A percentile compares a stretch with the other conserved stretches of the same genome.
phyloP scores from a whole-genome alignment of 805 yeast genomes.

The Saccharomycopsis capsularis region DNA sequence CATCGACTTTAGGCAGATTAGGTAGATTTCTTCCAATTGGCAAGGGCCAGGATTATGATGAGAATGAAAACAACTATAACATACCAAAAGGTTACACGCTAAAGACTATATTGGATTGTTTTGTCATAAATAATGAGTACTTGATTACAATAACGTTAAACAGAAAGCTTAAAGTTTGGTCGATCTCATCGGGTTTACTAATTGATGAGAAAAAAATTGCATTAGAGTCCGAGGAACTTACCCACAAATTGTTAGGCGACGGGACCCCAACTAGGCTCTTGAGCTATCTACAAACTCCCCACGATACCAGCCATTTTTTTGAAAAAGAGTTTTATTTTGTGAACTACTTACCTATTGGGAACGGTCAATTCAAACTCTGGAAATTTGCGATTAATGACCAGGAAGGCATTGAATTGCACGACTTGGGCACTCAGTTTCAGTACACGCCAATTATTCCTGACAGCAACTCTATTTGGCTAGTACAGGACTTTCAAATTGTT shows the following conservation, averaged over 20 bases:
- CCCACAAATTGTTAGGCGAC: constrained; percentile 27
- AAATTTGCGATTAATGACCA: constrained; percentile 22
- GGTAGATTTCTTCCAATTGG: constrained; percentile 23
- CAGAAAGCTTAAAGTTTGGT: constrained; percentile 55
- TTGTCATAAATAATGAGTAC: constrained; percentile 24
- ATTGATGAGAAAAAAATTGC: constrained; percentile 1
- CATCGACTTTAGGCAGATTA: constrained; percentile 28
- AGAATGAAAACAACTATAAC: constrained; percentile 7
- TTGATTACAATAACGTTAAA: constrained; percentile 48
- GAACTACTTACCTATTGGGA: constrained; percentile 37
- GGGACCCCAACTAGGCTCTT: constrained; percentile 29
- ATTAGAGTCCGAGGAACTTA: constrained; percentile 1
- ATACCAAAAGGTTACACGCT: constrained; percentile 28
- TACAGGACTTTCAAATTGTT: constrained; percentile 38
- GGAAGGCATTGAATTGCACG: constrained; percentile 24
- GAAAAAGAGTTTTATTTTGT: constrained; percentile 26
- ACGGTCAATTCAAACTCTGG: constrained; percentile 39
- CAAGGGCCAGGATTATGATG: constrained; percentile 2
- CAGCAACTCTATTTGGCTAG: constrained; percentile 38
- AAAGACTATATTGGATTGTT: constrained; percentile 30
- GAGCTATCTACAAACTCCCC: constrained; percentile 20
- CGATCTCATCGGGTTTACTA: constrained; percentile 28
- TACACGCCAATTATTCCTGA: constrained; percentile 30
- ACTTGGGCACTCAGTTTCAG: constrained; percentile 27
- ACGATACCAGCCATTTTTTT: background rate